phyloP scores from a whole-genome alignment of 2,329 filamentous ascomycete genomes.

The Fusarium poae region DNA sequence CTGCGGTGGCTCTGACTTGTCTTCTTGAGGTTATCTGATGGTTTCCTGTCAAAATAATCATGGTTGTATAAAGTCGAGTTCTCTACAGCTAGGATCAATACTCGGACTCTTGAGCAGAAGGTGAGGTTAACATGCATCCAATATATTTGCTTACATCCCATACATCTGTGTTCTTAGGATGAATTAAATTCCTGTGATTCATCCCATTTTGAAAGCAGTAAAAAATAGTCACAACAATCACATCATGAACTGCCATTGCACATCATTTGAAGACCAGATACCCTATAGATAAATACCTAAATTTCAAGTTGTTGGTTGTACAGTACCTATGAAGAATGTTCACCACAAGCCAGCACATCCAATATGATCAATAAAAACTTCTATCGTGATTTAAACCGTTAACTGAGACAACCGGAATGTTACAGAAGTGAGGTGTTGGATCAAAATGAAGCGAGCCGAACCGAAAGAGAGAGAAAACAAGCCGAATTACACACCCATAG shows the following conservation, averaged over 20 bases:
- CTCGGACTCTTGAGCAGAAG: background rate
- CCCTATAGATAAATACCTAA: background rate
- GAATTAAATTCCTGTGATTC: too few species aligned
- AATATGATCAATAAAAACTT: background rate
- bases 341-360: too few species aligned
- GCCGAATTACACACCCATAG: background rate
- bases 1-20: fast-evolving
- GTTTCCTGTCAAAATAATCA: background rate
- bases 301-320: background rate
- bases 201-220: background rate
- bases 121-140: background rate
- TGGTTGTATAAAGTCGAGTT: too few species aligned
- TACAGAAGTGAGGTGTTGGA: background rate
- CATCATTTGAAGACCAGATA: background rate
- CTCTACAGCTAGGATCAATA: background rate
- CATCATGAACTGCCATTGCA: background rate
- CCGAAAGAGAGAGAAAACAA: background rate
- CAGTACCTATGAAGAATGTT: background rate
- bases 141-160: too few species aligned
- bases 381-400: background rate
- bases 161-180: too few species aligned
- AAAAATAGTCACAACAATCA: background rate
- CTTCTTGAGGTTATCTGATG: background rate
- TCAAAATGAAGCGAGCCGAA: constrained; percentile 16
- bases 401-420: background rate